These are phyloP conservation scores for Diaporthe helianthi DNA, from an alignment of 2,329 filamentous ascomycete species.

Conservation along the genomic window DNA sequence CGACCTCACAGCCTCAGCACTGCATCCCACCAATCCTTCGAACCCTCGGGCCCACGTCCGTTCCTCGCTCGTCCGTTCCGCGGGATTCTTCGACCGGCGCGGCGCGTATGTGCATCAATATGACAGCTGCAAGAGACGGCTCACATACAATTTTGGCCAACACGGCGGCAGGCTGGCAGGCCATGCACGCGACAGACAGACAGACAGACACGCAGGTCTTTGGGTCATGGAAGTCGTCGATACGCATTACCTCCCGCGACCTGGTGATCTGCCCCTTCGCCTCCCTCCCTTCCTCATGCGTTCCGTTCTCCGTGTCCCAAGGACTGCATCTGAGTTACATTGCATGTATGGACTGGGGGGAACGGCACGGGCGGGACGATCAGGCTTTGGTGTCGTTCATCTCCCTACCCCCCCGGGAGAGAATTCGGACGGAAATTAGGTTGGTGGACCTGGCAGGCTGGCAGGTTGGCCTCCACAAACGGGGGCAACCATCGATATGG, in stretches of 20 bases:
- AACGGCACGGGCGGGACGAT: background rate
- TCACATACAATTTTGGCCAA: background rate
- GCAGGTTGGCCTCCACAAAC: no score
- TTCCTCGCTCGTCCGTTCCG: background rate
- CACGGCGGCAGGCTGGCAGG: no score
- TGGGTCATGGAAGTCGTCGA: background rate
- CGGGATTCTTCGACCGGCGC: background rate
- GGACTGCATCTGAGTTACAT: background rate
- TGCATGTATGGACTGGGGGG: no score
- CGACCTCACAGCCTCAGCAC: no score
- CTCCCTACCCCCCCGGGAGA: no score
- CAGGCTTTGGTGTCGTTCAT: background rate
- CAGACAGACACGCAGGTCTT: background rate
- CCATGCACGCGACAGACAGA: no score
- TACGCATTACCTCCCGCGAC: background rate
- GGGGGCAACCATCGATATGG: background rate
- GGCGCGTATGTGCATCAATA: constrained; percentile 7
- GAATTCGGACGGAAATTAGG: background rate
- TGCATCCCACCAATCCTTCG: no score
- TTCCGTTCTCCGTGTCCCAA: background rate
- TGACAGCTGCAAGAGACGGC: constrained; percentile 22
- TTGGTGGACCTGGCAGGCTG: no score
- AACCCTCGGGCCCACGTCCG: no score
- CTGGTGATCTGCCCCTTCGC: no score
- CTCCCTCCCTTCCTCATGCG: no score